These are phyloP conservation scores for Microbotryomycetes sp. DNA, from an alignment of 1,284 basidiomycete genomes.

Conservation along the genomic window DNA sequence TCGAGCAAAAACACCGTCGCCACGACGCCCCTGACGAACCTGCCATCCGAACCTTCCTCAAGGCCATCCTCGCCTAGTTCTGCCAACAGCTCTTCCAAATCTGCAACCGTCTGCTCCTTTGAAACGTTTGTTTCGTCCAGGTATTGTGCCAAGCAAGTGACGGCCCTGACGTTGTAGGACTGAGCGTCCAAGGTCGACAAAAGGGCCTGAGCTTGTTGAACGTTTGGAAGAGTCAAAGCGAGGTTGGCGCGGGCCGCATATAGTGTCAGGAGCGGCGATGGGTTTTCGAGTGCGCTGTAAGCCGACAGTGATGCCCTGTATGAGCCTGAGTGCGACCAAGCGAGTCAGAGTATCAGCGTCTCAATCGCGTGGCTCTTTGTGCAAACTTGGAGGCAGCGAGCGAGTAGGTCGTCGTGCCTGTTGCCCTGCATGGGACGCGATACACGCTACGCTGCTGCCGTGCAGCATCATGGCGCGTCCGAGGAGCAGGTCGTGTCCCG, in stretches of 20 bases:
- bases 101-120: constrained; percentile 60
- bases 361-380: no score
- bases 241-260: constrained; percentile 80
- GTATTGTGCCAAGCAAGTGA: constrained; percentile 62
- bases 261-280: constrained; percentile 40
- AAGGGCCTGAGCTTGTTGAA: constrained; percentile 53
- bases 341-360: neutral
- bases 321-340: constrained; percentile 25
- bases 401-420: neutral
- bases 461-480: no score
- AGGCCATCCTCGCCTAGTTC: constrained; percentile 66
- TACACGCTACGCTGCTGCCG: no score
- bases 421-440: no score
- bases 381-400: neutral
- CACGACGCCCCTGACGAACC: constrained; percentile 65
- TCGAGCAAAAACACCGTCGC: constrained; percentile 75
- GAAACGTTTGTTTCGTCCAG: constrained; percentile 46
- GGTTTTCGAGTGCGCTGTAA: constrained; percentile 11
- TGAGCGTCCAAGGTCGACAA: constrained; percentile 28
- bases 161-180: constrained; percentile 51
- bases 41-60: constrained; percentile 54
- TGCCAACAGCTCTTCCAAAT: constrained; percentile 72
- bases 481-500: no score
- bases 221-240: constrained; percentile 58
- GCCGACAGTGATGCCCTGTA: constrained; percentile 32